These are phyloP conservation scores for Beauveria rudraprayagi DNA, from an alignment of 2,329 filamentous ascomycete genomes.

Conservation along the genomic window DNA sequence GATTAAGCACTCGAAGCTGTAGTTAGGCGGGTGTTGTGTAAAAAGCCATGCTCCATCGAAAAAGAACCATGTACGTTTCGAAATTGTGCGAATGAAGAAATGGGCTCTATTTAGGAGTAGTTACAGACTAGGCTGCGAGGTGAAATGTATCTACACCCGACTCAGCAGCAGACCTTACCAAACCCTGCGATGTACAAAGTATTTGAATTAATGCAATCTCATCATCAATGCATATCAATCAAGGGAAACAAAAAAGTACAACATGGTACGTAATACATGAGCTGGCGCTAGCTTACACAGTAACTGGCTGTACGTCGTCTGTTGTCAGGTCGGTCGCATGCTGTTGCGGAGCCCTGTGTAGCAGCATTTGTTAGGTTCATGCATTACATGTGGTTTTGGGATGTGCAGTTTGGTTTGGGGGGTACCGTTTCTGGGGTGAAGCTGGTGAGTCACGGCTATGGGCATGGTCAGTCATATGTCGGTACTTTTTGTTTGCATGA, in stretches of 20 bases:
- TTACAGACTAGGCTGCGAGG: too few relatives aligned
- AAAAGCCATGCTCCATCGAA: not conserved
- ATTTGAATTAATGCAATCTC: too few relatives aligned
- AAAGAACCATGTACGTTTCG: not conserved
- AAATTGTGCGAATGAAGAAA: not conserved
- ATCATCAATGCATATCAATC: too few relatives aligned
- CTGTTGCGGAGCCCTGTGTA: constrained; percentile 2
- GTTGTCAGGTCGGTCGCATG: not conserved
- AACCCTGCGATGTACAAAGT: too few relatives aligned
- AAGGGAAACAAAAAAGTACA: too few relatives aligned
- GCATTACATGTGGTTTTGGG: not conserved
- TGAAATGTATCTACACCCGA: not conserved
- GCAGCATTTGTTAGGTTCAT: not conserved
- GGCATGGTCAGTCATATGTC: not conserved
- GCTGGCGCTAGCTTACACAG: too few relatives aligned
- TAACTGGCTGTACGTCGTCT: not conserved
- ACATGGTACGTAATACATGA: too few relatives aligned
- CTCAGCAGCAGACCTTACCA: too few relatives aligned
- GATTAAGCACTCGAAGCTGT: constrained; percentile 42
- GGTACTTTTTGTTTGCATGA: not conserved
- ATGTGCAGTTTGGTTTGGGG: not conserved
- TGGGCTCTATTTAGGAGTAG: not conserved
- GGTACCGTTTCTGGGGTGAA: constrained; percentile 6
- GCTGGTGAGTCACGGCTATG: constrained; percentile 5
- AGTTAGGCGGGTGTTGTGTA: constrained; percentile 20